Evolutionary conservation across 768 basidiomycete species (phyloP), one percentile per base, ranked within the genome.

Genomic region (Tylopilus felleus): DNA sequence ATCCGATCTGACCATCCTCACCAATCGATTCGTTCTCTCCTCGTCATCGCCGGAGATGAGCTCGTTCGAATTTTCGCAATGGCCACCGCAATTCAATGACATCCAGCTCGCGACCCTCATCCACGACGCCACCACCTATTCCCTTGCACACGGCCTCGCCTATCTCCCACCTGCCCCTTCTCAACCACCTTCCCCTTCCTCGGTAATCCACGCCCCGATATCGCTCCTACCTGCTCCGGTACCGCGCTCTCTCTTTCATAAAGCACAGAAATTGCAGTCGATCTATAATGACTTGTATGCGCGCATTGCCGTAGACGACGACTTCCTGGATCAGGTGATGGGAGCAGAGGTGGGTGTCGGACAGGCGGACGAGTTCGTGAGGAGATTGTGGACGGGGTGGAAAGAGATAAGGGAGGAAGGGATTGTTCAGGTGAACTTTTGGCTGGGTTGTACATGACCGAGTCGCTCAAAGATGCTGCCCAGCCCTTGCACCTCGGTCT

Each of bases 161-260:
- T 92, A 91, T 68, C 84, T 93, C 19, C 90, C 90, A 10, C 73
- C 79, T 4, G 69, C 73, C 1, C 60, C 74, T 8, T 51, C 57
- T 22, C 68, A 67, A 21, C 80, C 84, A 52, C 74, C 83, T 2
- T 63, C 73, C 23, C 83, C 87, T 2, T 81, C 82, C 12, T 82
- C 85, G n/a, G 86, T 85, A 0, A 90, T 95, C 60, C 90, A 97
- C 66, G 95, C 94, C 0, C 97, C 97, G 0, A 74, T 98, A 58
- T 80, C 95, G 0, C 76, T 99, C 38, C 81, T 94, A 60, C 96
- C 97, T 2, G 83, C 92, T 0, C 92, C 94, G 0, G 82, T 97
- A 59, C 94, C 96, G 1, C 78, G 86, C 14, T 51, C 68, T 3
- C 73, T 90, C 14, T 97, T 95, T 65, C 61, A 80, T 4, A 75